Evolutionary conservation across 1,284 basidiomycete species (phyloP).

Genomic region (Lignosus rhinocerotis): DNA sequence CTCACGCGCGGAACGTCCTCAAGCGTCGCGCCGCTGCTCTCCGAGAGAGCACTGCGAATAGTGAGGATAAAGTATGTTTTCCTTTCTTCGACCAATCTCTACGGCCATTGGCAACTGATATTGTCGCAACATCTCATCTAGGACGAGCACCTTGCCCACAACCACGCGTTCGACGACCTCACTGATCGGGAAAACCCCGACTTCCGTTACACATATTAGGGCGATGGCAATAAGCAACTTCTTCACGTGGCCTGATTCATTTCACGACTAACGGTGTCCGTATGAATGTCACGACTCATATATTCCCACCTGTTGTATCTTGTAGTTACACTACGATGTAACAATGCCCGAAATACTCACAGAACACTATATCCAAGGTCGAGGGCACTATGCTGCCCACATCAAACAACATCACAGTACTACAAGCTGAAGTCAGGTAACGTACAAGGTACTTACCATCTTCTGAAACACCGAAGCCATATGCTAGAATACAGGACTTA

Average conservation of each 20-base stretch:
- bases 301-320: neutral
- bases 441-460: neutral
- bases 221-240: too few species aligned
- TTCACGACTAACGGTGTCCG: neutral
- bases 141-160: constrained; percentile 41
- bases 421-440: too few species aligned
- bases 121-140: constrained; percentile 5
- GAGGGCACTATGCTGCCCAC: too few species aligned
- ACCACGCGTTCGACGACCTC: constrained; percentile 49
- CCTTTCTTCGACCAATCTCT: neutral
- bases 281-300: neutral
- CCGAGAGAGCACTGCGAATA: constrained; percentile 28
- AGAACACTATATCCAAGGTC: too few species aligned
- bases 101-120: neutral
- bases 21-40: constrained; percentile 42
- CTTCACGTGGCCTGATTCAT: neutral
- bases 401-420: too few species aligned
- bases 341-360: too few species aligned
- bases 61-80: constrained; percentile 29
- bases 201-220: constrained; percentile 33
- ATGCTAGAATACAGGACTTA: neutral
- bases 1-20: constrained; percentile 41
- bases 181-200: constrained; percentile 52
- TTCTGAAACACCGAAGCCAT: neutral
- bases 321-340: too few species aligned